A percentile compares a stretch with the other conserved stretches of the same genome.
These are phyloP conservation scores for Eragrostis nindensis DNA, from an alignment of 176 grass and related monocot genomes.

Conservation along the genomic window DNA sequence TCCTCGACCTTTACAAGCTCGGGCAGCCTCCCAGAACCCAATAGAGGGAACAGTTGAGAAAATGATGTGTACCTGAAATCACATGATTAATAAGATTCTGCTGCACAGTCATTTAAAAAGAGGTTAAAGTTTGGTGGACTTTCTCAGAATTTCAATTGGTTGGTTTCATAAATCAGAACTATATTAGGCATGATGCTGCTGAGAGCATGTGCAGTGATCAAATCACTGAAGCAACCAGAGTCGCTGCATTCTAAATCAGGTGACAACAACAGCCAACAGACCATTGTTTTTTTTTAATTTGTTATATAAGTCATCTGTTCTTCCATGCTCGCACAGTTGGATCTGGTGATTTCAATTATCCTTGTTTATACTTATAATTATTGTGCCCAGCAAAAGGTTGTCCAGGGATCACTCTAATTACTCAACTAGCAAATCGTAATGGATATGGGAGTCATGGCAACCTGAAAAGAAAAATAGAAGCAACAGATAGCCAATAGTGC, in stretches of 20 bases:
- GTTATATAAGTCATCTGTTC: not conserved
- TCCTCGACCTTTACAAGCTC: constrained; percentile 89
- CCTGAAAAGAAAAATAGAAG: not conserved
- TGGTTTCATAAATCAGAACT: not conserved
- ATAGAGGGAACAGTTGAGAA: constrained; percentile 68
- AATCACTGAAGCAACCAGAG: not conserved
- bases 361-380: not conserved
- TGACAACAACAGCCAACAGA: constrained; percentile 34
- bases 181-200: constrained; percentile 24
- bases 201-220: constrained; percentile 9
- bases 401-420: not conserved
- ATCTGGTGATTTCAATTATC: constrained; percentile 6
- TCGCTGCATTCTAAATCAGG: not conserved
- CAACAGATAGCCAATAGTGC: not conserved
- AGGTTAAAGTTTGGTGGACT: not conserved
- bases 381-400: not conserved
- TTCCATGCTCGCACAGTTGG: not conserved
- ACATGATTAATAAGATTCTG: constrained; percentile 23
- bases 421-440: constrained; percentile 1
- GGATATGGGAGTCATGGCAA: not conserved
- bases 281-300: not conserved
- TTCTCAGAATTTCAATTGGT: not conserved
- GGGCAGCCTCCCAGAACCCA: constrained; percentile 65
- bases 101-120: constrained; percentile 5
- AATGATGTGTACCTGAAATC: constrained; percentile 85